Evolutionary conservation across 345 rosid species (phyloP).

Genomic region (Bruguiera parviflora): DNA sequence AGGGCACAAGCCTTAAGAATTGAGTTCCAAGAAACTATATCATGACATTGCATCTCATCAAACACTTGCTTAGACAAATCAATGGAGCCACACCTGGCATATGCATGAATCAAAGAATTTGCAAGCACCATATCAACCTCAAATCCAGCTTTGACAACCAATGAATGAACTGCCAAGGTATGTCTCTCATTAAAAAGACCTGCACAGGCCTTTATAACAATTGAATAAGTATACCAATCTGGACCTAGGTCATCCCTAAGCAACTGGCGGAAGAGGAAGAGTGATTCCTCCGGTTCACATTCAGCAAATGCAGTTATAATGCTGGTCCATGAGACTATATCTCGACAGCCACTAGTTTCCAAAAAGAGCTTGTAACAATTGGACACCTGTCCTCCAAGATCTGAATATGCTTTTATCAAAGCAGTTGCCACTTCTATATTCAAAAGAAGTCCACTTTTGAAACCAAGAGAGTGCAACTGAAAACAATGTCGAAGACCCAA

Average conservation of each 20-base stretch:
- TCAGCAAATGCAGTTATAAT: conserved; percentile 76
- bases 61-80: conserved; percentile 60
- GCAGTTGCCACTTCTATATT: conserved; percentile 69
- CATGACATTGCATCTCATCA: conserved; percentile 46
- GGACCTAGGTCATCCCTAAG: conserved; percentile 47
- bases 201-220: conserved; percentile 74
- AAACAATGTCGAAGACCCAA: conserved; percentile 43
- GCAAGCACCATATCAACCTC: conserved; percentile 54
- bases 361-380: conserved; percentile 59
- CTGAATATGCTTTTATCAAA: conserved; percentile 72
- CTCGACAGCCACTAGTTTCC: conserved; percentile 41
- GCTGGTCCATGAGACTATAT: conserved; percentile 74
- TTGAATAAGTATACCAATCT: conserved; percentile 78
- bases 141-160: conserved; percentile 58
- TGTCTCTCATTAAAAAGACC: conserved; percentile 63
- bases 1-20: conserved; percentile 80
- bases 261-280: conserved; percentile 56
- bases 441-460: conserved; percentile 50
- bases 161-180: conserved; percentile 56
- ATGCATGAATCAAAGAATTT: conserved; percentile 79
- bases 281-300: conserved; percentile 54
- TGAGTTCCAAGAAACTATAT: conserved; percentile 81
- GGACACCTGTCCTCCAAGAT: conserved; percentile 46
- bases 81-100: conserved; percentile 74
- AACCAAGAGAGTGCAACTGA: conserved; percentile 56